Conservation (phyloP, 2,329 filamentous ascomycete genomes). For the Boeremia lycopersici region DNA sequence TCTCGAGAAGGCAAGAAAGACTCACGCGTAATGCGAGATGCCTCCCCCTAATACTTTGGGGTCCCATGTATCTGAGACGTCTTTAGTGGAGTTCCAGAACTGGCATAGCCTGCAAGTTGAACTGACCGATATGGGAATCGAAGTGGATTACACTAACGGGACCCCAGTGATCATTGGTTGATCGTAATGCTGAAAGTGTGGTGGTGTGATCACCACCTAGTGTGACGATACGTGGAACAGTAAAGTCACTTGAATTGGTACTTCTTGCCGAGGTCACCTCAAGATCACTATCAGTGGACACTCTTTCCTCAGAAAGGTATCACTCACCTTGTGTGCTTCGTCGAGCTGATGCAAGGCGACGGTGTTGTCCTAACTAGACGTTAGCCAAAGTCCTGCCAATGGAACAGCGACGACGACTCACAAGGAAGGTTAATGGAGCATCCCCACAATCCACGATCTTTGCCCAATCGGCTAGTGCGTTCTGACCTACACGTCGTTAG, state of each 20-base stretch:
- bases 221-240: slow-evolving; percentile 58
- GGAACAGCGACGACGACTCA: slow-evolving; percentile 16
- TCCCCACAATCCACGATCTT: slow-evolving; percentile 63
- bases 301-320: neutral
- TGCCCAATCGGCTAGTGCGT: slow-evolving; percentile 55
- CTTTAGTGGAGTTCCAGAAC: neutral
- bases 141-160: slow-evolving; percentile 64
- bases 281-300: neutral
- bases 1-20: slow-evolving; percentile 16
- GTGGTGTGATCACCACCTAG: slow-evolving; percentile 64
- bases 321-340: slow-evolving; percentile 55
- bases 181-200: slow-evolving; percentile 59
- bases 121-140: slow-evolving; percentile 57
- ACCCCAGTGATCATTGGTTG: slow-evolving; percentile 58
- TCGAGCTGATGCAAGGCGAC: slow-evolving; percentile 61
- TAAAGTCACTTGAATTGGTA: slow-evolving; percentile 53
- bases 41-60: slow-evolving; percentile 62
- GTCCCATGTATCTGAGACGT: slow-evolving; percentile 59
- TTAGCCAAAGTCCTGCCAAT: neutral
- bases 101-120: neutral
- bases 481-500: slow-evolving; percentile 39
- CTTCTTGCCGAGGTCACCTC: slow-evolving; percentile 55
- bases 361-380: slow-evolving; percentile 55
- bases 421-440: slow-evolving; percentile 58
- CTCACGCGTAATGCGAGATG: slow-evolving; percentile 65